Evolutionary conservation across 768 basidiomycete genomes (phyloP), one percentile per base, ranked within the genome.

Genomic region (Mrakia frigida): DNA sequence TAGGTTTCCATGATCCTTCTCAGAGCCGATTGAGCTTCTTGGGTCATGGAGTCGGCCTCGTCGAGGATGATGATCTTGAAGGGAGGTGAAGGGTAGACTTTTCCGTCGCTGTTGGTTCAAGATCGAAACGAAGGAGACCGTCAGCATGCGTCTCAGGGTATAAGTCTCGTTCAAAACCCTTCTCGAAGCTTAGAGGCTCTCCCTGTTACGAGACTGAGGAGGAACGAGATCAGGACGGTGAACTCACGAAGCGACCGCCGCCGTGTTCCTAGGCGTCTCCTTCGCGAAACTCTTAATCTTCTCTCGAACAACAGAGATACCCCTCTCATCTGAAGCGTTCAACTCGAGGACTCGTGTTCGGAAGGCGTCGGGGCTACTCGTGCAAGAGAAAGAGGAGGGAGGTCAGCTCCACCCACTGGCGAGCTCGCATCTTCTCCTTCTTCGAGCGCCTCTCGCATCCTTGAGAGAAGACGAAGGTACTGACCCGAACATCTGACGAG

Each of bases 1-100:
- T 98, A 94, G n/a, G 90, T 95, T 84, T 99, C 97, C 97, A 99
- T 99, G 82, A 98, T 98, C n/a, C 97, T 89, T 59, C 97, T 87
- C 56, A 99, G 86, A 0, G 97, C 97, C 46, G 91, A 94, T 83
- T 99, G 97, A 6, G 97, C 97, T 82, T 99, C 97, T 84, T 98
- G 96, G 7, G 97, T 99, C 97, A 99, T 99, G 7, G 94, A 96
- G 83, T 99, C 97, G 31, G 97, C 97, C 84, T 99, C 97, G 81
- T 99, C 97, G 35, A 99, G 88, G 78, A 99, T 98, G 82, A 99
- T 91, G 79, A 99, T 96, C 83, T 99, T 99, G 86, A 93, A 99
- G 0, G 97, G 97, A 21, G 97, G 97, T 82, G 92, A 96, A 61
- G 95, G 96, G 82, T 98, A 98, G 60, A 86, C 87, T 81, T 91